Conservation (phyloP, 1,284 basidiomycete species). For the Sporisorium iseilematis-ciliati region DNA sequence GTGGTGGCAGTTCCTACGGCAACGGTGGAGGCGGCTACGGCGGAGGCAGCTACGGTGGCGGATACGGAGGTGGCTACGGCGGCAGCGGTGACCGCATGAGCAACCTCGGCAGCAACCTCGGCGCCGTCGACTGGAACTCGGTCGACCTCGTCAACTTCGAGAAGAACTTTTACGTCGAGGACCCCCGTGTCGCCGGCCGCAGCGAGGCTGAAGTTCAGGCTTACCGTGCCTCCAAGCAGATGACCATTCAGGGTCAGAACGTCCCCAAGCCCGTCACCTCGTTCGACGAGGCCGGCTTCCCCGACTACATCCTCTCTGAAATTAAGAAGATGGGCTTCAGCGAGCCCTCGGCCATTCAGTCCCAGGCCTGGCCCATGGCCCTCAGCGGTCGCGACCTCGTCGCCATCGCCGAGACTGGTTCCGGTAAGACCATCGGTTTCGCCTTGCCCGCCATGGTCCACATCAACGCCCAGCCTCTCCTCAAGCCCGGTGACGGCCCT, state of each 20-base stretch:
- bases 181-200: conserved; percentile 83
- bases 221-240: conserved; percentile 86
- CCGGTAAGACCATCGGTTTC: conserved; percentile 88
- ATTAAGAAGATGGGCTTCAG: conserved; percentile 93
- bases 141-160: conserved; percentile 77
- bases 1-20: conserved; percentile 30
- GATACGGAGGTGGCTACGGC: conserved; percentile 44
- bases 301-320: conserved; percentile 92
- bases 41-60: conserved; percentile 39
- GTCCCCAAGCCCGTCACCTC: conserved; percentile 90
- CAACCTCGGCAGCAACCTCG: conserved; percentile 84
- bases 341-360: conserved; percentile 92
- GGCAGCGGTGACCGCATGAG: conserved; percentile 81
- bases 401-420: conserved; percentile 80
- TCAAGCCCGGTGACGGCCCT: conserved; percentile 93
- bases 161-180: conserved; percentile 97
- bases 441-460: conserved; percentile 98
- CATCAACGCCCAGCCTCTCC: conserved; percentile 98
- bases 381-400: conserved; percentile 92
- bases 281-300: conserved; percentile 95
- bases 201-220: conserved; percentile 88
- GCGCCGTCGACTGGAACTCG: conserved; percentile 84
- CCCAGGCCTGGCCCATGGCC: conserved; percentile 98
- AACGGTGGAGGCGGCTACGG: conserved; percentile 72
- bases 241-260: conserved; percentile 88